phyloP scores from a whole-genome alignment of 306 rosid species.

The Hylodesmum podocarpum region DNA sequence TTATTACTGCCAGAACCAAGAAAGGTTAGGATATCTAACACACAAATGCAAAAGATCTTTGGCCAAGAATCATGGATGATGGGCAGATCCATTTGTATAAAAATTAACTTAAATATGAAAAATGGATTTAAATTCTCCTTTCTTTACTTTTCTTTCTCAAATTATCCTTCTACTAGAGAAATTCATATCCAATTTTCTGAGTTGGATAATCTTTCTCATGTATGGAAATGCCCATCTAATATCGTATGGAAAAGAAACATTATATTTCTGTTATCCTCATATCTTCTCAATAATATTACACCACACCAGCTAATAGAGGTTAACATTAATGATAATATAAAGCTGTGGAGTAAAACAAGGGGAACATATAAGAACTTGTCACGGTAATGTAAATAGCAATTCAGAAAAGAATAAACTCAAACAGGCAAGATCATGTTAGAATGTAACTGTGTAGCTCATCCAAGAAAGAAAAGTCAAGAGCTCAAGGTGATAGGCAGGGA shows the following conservation, averaged over 20 bases:
- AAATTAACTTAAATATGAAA: too few relatives aligned
- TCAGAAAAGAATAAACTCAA: not conserved
- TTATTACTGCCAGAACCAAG: not conserved
- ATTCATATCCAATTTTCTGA: not conserved
- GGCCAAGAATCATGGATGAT: not conserved
- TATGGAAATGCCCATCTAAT: not conserved
- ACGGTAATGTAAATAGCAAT: not conserved
- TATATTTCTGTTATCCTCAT: slow-evolving; percentile 1
- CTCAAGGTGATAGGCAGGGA: not conserved
- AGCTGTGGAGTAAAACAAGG: not conserved
- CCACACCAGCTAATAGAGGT: not conserved
- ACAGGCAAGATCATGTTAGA: not conserved
- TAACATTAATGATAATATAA: not conserved
- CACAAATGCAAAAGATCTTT: not conserved
- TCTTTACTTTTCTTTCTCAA: not conserved
- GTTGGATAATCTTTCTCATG: not conserved
- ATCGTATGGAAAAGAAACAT: not conserved
- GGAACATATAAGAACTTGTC: not conserved
- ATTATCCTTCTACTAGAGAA: not conserved
- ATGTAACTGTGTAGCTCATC: not conserved
- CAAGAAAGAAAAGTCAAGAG: not conserved
- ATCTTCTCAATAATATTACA: not conserved
- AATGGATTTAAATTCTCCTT: too few relatives aligned
- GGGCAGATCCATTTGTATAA: too few relatives aligned
- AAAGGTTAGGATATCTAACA: not conserved